A percentile compares a stretch with the other conserved stretches of the same genome.
phyloP scores from a whole-genome alignment of 2,329 filamentous ascomycete genomes.

The Emmonsia crescens region DNA sequence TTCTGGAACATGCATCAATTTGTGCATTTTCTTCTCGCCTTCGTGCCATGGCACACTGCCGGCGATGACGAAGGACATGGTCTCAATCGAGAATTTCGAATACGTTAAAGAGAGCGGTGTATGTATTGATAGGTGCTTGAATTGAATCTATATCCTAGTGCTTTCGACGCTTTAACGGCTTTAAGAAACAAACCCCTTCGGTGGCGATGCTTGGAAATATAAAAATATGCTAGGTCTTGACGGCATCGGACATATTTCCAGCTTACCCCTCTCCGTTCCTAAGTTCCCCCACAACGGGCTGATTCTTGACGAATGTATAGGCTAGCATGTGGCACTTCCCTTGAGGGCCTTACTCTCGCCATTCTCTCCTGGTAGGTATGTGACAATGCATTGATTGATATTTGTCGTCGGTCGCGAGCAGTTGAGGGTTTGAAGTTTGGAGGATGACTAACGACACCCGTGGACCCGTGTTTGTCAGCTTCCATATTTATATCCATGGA shows the following conservation, averaged over 20 bases:
- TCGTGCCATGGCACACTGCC: constrained; percentile 42
- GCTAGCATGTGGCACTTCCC: background rate
- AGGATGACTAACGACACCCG: no score
- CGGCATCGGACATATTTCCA: background rate
- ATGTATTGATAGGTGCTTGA: background rate
- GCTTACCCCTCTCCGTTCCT: background rate
- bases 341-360: background rate
- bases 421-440: no score
- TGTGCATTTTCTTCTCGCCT: constrained; percentile 57
- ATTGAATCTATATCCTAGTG: background rate
- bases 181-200: background rate
- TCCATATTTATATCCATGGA: no score
- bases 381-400: no score
- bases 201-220: background rate
- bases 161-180: background rate
- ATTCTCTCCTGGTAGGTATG: no score
- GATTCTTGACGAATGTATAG: background rate
- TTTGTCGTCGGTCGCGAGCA: no score
- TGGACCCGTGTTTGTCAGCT: background rate
- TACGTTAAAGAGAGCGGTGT: background rate
- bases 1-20: constrained; percentile 47
- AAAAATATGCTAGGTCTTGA: background rate
- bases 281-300: background rate
- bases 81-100: background rate
- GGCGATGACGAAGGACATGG: constrained; percentile 18